Percentiles rank a stretch among this genome's conserved stretches.
Conservation (phyloP, 1,284 basidiomycete species). For the Xanthoconium separans region DNA sequence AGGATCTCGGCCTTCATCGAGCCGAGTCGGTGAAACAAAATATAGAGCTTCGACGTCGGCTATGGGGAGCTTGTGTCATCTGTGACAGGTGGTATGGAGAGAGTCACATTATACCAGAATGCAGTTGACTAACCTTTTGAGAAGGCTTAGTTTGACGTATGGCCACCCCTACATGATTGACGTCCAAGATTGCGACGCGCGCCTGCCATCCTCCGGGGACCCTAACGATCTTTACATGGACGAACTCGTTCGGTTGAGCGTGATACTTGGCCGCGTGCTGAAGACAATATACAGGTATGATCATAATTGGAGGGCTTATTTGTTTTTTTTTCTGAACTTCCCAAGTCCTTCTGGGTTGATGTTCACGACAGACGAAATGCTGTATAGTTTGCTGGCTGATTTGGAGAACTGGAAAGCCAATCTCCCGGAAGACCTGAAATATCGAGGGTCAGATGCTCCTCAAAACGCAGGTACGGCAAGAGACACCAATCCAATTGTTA, state of each 20-base stretch:
- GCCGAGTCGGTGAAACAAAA: conserved; percentile 77
- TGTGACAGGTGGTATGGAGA: conserved; percentile 80
- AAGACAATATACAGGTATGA: conserved; percentile 86
- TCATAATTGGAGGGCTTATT: neutral
- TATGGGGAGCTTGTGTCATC: conserved; percentile 92
- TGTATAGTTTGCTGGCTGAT: conserved; percentile 69
- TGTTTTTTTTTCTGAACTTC: conserved; percentile 4
- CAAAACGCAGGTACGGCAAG: conserved; percentile 57
- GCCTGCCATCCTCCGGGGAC: conserved; percentile 78
- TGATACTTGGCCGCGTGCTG: conserved; percentile 83
- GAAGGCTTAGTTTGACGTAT: conserved; percentile 74
- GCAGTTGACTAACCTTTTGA: conserved; percentile 12
- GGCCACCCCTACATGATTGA: conserved; percentile 92
- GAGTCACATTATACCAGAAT: neutral
- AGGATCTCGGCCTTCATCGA: conserved; percentile 89
- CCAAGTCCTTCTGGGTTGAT: conserved; percentile 81
- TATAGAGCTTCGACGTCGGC: conserved; percentile 78
- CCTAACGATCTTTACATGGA: conserved; percentile 75
- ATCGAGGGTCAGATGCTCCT: conserved; percentile 64
- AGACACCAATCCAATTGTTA: neutral
- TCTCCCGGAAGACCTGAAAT: conserved; percentile 75
- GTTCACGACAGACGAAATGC: conserved; percentile 75
- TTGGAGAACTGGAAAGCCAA: conserved; percentile 76
- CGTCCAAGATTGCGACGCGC: conserved; percentile 89
- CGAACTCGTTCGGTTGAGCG: conserved; percentile 84